Conservation (phyloP, 106 monocot species). For the Dioscorea dumetorum region DNA sequence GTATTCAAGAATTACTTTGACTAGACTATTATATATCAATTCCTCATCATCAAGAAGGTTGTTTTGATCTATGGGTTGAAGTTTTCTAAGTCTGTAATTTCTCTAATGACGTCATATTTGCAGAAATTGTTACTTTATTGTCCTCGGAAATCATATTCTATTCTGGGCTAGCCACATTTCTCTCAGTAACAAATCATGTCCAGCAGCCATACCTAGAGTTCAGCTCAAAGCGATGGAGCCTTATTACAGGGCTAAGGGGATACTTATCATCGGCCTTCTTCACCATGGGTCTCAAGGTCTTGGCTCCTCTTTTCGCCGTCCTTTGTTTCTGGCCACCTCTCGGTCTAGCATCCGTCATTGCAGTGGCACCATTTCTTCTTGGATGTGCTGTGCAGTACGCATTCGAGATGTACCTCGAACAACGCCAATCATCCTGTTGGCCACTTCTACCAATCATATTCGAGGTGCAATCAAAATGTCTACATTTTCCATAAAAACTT, state of each 20-base stretch:
- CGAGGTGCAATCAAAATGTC: conserved; percentile 33
- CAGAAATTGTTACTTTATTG: conserved; percentile 57
- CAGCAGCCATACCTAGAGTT: conserved; percentile 65
- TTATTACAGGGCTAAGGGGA: conserved; percentile 56
- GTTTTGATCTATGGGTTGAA: too few species aligned
- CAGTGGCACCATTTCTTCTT: conserved; percentile 58
- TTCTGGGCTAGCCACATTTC: conserved; percentile 42
- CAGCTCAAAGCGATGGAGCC: conserved; percentile 61
- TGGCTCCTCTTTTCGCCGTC: conserved; percentile 47
- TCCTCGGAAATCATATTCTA: conserved; percentile 59
- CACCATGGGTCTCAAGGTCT: conserved; percentile 65
- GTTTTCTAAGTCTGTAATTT: too few species aligned
- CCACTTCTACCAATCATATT: conserved; percentile 69
- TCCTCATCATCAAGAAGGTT: too few species aligned
- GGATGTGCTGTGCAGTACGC: conserved; percentile 59
- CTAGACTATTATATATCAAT: too few species aligned
- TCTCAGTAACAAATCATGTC: conserved; percentile 35
- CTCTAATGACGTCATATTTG: not conserved
- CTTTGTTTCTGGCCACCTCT: conserved; percentile 56
- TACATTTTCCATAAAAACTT: not conserved
- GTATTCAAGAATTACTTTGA: too few species aligned
- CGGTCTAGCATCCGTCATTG: conserved; percentile 41
- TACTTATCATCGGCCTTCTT: conserved; percentile 61
- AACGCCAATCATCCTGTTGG: conserved; percentile 49
- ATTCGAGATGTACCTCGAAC: conserved; percentile 41